Conservation (phyloP, 306 rosid genomes). For the Dryas alaskensis region DNA sequence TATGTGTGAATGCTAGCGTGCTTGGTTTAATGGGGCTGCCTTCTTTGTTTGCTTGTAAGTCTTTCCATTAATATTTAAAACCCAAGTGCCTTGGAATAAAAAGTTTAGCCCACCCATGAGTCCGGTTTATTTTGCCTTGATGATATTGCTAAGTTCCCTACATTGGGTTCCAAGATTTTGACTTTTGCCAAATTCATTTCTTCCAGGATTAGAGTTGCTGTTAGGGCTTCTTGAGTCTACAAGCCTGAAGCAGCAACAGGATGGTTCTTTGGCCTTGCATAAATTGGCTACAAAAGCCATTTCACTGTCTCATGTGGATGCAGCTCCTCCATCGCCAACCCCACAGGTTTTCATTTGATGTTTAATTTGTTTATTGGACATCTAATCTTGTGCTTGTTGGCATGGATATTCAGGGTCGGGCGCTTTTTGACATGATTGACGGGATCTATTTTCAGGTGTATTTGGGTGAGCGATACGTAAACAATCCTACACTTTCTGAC, state of each 20-base stretch:
- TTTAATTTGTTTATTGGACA: conserved; percentile 7
- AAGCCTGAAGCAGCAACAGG: conserved; percentile 56
- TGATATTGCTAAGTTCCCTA: neutral
- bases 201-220: conserved; percentile 70
- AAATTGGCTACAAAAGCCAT: conserved; percentile 66
- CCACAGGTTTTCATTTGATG: conserved; percentile 52
- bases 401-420: neutral
- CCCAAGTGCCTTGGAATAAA: neutral
- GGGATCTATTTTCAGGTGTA: conserved; percentile 53
- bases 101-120: neutral
- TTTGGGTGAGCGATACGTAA: conserved; percentile 67
- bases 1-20: neutral
- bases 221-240: conserved; percentile 63
- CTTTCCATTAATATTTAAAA: neutral
- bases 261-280: conserved; percentile 70
- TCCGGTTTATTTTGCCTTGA: neutral
- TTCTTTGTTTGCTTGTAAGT: neutral
- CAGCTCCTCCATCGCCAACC: conserved; percentile 71
- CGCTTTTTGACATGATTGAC: neutral
- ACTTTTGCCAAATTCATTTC: neutral
- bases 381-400: neutral
- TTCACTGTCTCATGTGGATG: conserved; percentile 58
- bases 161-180: neutral
- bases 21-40: neutral
- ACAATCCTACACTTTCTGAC: conserved; percentile 66